phyloP scores from a whole-genome alignment of 1,284 basidiomycete genomes.

The Moesziomyces antarcticus region DNA sequence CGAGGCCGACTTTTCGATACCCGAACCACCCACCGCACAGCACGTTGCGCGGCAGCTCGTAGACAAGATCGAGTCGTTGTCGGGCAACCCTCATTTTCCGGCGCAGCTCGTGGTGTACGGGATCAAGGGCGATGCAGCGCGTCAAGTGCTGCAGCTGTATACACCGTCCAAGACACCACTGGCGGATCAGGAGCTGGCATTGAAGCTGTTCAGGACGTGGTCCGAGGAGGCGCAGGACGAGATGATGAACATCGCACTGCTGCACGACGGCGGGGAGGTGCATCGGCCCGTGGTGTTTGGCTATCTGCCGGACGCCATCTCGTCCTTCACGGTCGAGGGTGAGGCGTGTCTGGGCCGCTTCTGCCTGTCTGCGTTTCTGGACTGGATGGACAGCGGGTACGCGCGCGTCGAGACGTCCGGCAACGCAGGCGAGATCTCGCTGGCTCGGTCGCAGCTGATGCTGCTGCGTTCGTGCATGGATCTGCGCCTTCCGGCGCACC shows the following conservation, averaged over 20 bases:
- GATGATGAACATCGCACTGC: conserved; percentile 9
- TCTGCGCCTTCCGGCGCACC: conserved; percentile 61
- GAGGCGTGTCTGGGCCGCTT: conserved; percentile 32
- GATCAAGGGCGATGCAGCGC: conserved; percentile 25
- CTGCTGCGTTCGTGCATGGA: conserved; percentile 47
- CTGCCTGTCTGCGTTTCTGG: conserved; percentile 36
- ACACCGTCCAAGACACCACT: not conserved
- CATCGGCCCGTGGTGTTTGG: conserved; percentile 5
- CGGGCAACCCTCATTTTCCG: conserved; percentile 14
- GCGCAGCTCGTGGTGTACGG: conserved; percentile 35
- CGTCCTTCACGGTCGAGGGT: conserved; percentile 25
- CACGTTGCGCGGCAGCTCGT: conserved; percentile 26
- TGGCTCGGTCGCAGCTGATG: conserved; percentile 36
- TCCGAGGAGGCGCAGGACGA: conserved; percentile 16
- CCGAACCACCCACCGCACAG: conserved; percentile 24
- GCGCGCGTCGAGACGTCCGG: not conserved
- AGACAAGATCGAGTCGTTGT: conserved; percentile 13
- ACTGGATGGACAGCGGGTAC: conserved; percentile 35
- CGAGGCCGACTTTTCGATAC: conserved; percentile 21
- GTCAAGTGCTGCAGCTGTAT: conserved; percentile 8
- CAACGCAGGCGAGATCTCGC: conserved; percentile 14
- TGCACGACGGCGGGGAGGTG: conserved; percentile 13
- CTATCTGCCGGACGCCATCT: conserved; percentile 19
- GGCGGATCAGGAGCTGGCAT: conserved; percentile 5
- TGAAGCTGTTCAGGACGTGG: conserved; percentile 23